Base-by-base conservation (phyloP, 1,139 yeast genomes). In the Saccharomyces hybrid region DNA sequence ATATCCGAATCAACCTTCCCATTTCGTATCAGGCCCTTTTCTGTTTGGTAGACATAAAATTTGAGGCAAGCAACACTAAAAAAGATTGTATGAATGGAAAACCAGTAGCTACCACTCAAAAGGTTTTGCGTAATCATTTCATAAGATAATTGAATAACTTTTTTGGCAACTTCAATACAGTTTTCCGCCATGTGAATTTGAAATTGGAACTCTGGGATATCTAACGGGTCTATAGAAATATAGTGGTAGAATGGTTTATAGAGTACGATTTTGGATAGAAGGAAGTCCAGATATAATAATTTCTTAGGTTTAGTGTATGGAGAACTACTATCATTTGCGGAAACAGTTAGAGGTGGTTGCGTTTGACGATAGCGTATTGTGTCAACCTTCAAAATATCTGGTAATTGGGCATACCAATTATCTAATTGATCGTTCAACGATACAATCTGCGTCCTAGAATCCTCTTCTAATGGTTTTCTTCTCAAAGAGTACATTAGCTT, bases 41-140 rank as follows among this genome's bases (percentile, higher is more conserved):
- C 52, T 25, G 57, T 56, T 50, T 59, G 62, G 56, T 62, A 90
- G 58, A 80, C 83, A 66, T 84, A 86, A 64, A 86, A 88, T 29
- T 87, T 83, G 61, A 89, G 75, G 64, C 95, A 86, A 1, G 95
- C 93, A 59, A 88, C 88, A 11, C 95, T 83, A 70, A 88, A 88
- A 66, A 88, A 89, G 5, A 89, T 84, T 0, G 96, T 87, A 69
- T 89, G 89, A 71, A 87, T 84, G 6, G 95, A 83, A 68, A 88
- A 89, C 96, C 96, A 88, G 69, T 89, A 89, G 2, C 95, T 87
- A 1, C 96, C 96, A 62, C 84, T 83, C 57, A 89, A 74, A 62
- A 87, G 74, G 56, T 83, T 78, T 55, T 82, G 79, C 58, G 81
- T 78, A 57, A 86, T 82, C 86, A 88, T 81, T 61, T 85, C 88